These are phyloP conservation scores for Colletotrichum siamense DNA, from an alignment of 2,329 filamentous ascomycete genomes.

Conservation along the genomic window DNA sequence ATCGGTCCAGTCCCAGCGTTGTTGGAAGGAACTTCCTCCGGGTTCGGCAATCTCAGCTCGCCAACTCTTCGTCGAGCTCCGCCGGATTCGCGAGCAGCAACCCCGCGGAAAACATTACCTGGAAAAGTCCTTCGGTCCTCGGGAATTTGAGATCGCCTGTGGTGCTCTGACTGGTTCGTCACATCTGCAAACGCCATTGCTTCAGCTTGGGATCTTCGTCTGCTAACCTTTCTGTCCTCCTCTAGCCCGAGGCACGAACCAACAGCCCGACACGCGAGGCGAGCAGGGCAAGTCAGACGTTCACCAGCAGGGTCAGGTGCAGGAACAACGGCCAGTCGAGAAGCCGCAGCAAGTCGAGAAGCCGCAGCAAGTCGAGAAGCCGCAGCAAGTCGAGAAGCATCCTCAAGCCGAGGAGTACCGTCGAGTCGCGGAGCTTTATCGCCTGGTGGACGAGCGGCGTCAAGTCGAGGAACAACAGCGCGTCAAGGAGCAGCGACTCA, in stretches of 20 bases:
- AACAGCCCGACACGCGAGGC: neutral
- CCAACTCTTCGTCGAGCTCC: neutral
- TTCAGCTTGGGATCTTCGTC: neutral
- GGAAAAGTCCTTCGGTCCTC: neutral
- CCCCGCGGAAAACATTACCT: neutral
- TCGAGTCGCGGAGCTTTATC: no score
- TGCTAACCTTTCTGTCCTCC: neutral
- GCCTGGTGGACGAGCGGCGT: no score
- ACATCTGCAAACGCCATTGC: neutral
- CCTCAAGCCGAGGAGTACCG: no score
- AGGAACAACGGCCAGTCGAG: no score
- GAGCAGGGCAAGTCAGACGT: no score
- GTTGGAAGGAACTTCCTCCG: neutral
- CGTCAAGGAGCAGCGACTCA: no score
- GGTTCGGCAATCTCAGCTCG: neutral
- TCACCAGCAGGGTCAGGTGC: no score
- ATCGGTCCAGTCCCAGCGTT: neutral
- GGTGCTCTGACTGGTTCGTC: neutral
- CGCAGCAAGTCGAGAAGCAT: no score
- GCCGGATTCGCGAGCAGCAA: neutral
- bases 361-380: no score
- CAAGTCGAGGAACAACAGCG: neutral
- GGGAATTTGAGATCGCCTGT: neutral
- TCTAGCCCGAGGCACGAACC: neutral
- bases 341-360: no score